Conservation (phyloP, 352 stramenopile species). For the Globisporangium spiculum region DNA sequence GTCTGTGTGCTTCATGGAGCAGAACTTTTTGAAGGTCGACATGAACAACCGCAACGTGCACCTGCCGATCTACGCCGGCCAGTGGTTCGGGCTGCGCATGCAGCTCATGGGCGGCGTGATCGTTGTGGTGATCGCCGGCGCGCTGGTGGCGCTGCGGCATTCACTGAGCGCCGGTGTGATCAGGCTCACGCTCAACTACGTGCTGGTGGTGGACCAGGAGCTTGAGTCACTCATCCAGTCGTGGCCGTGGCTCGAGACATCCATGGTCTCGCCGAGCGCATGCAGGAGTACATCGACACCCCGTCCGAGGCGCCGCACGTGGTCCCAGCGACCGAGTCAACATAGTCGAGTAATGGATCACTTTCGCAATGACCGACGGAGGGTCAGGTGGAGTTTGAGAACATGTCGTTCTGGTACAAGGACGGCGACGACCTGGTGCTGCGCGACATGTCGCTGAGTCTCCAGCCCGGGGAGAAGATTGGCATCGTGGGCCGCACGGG, state of each 20-base stretch:
- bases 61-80: constrained; percentile 47
- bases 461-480: constrained; percentile 84
- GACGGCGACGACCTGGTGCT: constrained; percentile 59
- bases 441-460: constrained; percentile 62
- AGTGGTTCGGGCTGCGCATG: constrained; percentile 65
- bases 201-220: constrained; percentile 82
- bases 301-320: constrained; percentile 29
- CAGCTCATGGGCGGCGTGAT: constrained; percentile 62
- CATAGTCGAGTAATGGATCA: constrained; percentile 1
- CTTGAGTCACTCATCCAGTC: constrained; percentile 89
- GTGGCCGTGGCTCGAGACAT: constrained; percentile 64
- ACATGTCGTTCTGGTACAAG: constrained; percentile 91
- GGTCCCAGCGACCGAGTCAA: constrained; percentile 30
- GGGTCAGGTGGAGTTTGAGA: constrained; percentile 87
- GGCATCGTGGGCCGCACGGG: constrained; percentile 88
- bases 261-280: constrained; percentile 82
- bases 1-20: constrained; percentile 31
- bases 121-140: constrained; percentile 40
- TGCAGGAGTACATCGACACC: constrained; percentile 81
- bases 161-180: constrained; percentile 68
- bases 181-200: constrained; percentile 90
- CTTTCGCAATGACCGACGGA: constrained; percentile 72
- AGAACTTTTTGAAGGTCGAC: constrained; percentile 67
- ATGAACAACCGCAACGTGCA: constrained; percentile 53
- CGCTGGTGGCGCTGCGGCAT: constrained; percentile 44